Evolutionary conservation across 352 stramenopile species (phyloP), one percentile per base, ranked within the genome.

Genomic region (Phytophthora megakarya): DNA sequence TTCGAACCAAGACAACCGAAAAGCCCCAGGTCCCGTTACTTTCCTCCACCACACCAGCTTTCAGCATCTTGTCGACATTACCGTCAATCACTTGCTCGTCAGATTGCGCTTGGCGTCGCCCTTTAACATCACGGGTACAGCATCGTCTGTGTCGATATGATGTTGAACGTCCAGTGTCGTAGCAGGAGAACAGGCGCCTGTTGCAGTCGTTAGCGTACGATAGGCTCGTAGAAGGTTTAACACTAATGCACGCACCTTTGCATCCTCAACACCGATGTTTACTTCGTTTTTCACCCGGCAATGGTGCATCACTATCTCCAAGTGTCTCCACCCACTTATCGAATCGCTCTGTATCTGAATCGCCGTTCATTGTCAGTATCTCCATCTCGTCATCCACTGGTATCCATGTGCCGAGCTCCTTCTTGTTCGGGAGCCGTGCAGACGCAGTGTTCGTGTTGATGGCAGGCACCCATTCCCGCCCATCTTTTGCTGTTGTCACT

Each of bases 81-180:
- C 26, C 6, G 12, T 47, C 19, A 30, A 23, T 32, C 5, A 47
- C 40, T 15, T 15, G 18, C 5, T 47, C 40, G 10, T 33, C 19
- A 22, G n/a, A 23, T 25, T 45, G 39, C 16, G 39, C 39, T 11
- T 45, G 39, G 16, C 39, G 39, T 25, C 40, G 28, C 9, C 40
- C 9, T 47, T 47, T 23, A 44, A n/a, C 38, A 44, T 44, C 38
- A 44, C 15, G 21, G 38, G 38, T 3, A n/a, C 13, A 10, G 38
- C 38, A n/a, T 44, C 16, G 26, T 35, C 37, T 4, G 49, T 57
- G 33, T 57, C 35, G 22, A 57, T 57, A 15, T 57, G 49, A 22
- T 57, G 49, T 3, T 35, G 8, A 19, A 57, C 49, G 5, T 45
- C 33, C 3, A 57, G 33, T 4, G 23, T 22, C 15, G 35, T 57